Evolutionary conservation across 2,329 filamentous ascomycete species (phyloP), one percentile per base, ranked within the genome.

Genomic region (Xylaria sp.): DNA sequence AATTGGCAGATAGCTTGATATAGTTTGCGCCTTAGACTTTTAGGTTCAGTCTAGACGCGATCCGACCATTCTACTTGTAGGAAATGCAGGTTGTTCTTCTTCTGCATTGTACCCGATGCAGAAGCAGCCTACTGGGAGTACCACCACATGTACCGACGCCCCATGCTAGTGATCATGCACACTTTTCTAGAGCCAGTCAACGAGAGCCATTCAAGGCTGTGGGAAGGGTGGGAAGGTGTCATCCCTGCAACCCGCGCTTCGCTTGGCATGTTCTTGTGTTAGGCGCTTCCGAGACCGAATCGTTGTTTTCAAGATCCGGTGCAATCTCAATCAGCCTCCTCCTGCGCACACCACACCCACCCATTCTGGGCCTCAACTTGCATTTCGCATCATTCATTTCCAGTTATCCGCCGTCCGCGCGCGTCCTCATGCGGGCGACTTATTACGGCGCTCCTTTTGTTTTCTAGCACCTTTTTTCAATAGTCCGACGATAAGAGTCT

Each of bases 301-400:
- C 68, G 65, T 65, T 65, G 65, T 68, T 69, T 69, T 67, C 60
- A 49, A 67, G 67, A 63, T 63, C 72, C 72, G 76, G 76, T 77
- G 65, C 68, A 70, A 65, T 68, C 74, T 78, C 76, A 75, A 61
- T 62, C 65, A 60, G 75, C 74, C 73, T 77, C 28, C 76, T 75
- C 71, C 72, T 44, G 38, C 68, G 58, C 33, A 59, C 59, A 62
- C 48, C 40, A 66, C 64, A 38, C 23, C 53, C 33, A 57, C 58
- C 53, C 56, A 68, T 53, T 61, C 44, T 13, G n/a, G 17, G 7
- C 40, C 33, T 56, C 65, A 59, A 15, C 38, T 20, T 54, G 23
- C 59, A 48, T 63, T 59, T 63, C 31, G 5, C 53, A 59, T 40
- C 48, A n/a, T 31, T 40, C 48, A n/a, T 31, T 53, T 44, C 23